Base-by-base conservation (phyloP, 2,329 filamentous ascomycete species). In the Alternaria gansuensis region DNA sequence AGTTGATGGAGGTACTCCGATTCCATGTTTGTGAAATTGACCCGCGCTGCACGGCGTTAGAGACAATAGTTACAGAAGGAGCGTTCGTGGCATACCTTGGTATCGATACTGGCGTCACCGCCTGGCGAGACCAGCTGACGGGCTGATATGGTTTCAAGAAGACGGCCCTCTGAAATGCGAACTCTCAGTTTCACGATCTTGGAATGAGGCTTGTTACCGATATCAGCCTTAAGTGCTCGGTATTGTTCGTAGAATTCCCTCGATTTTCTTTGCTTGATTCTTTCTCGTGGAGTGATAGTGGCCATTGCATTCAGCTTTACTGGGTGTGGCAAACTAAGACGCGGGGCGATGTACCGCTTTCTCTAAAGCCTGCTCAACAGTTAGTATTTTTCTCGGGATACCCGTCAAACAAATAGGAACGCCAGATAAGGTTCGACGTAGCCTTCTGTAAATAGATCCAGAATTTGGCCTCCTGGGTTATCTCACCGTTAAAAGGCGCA, bases 281-380 rank as follows among this genome's bases (percentile, higher is more conserved):
- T 46, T 37, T 21, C 17, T 26, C 43, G 48, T 40, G 24, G 49
- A 57, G 29, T 57, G 53, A 24, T 57, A 4, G 49, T 57, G 11
- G 55, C 55, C 34, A 57, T 28, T 8, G 50, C 55, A 17, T 48
- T 6, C 11, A 53, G n/a, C 44, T 34, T 36, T 23, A 48, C 29
- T 2, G 49, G 49, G 34, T 29, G 49, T 53, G 1, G 49, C 55
- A 28, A 57, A 37, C 24, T 48, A 9, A 14, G 53, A 57, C n/a
- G 49, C 34, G 10, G 36, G 11, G 14, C 43, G 29, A 26, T 49
- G 55, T 23, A 17, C 23, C 28, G 44, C 44, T 48, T 48, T 21
- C 21, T 48, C 44, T 11, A 34, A 11, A 21, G 31, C 21, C 31
- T 48, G n/a, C 8, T 48, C 29, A 34, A 48, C 44, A 8, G 31